Percentiles rank a stretch among this genome's conserved stretches.
phyloP scores from a whole-genome alignment of 805 yeast genomes.

The Ogataea pilisensis region DNA sequence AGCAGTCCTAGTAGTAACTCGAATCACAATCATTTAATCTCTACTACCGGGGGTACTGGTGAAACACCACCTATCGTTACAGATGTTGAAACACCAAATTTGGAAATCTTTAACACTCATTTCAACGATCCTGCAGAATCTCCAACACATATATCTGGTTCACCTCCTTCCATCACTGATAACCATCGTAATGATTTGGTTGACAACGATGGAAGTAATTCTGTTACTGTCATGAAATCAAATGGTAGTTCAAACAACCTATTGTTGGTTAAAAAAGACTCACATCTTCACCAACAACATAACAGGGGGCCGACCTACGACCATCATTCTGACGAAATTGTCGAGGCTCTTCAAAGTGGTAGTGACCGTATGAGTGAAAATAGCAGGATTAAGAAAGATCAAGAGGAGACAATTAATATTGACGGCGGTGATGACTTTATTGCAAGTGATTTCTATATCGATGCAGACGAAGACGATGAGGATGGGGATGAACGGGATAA shows the following conservation, averaged over 20 bases:
- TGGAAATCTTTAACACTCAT: slow-evolving; percentile 16
- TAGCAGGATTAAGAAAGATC: not conserved
- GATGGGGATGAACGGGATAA: too few species aligned
- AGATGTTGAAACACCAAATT: slow-evolving; percentile 11
- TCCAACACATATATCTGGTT: slow-evolving; percentile 2
- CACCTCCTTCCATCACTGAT: not conserved
- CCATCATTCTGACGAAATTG: too few species aligned
- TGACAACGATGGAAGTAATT: not conserved
- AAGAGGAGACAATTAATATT: not conserved
- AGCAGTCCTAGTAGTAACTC: not conserved
- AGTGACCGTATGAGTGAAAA: too few species aligned
- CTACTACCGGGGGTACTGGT: not conserved
- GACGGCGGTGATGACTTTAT: not conserved
- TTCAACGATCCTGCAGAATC: slow-evolving; percentile 7
- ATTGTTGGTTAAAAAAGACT: not conserved
- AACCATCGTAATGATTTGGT: not conserved
- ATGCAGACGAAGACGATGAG: not conserved
- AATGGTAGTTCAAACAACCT: not conserved
- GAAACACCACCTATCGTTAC: not conserved
- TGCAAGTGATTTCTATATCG: not conserved
- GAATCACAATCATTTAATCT: not conserved
- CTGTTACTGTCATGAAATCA: not conserved
- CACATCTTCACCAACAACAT: not conserved
- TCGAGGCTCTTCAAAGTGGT: too few species aligned
- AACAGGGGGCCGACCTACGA: not conserved